Evolutionary conservation across 768 basidiomycete genomes (phyloP), one percentile per base, ranked within the genome.

Genomic region (Auricularia sp.): DNA sequence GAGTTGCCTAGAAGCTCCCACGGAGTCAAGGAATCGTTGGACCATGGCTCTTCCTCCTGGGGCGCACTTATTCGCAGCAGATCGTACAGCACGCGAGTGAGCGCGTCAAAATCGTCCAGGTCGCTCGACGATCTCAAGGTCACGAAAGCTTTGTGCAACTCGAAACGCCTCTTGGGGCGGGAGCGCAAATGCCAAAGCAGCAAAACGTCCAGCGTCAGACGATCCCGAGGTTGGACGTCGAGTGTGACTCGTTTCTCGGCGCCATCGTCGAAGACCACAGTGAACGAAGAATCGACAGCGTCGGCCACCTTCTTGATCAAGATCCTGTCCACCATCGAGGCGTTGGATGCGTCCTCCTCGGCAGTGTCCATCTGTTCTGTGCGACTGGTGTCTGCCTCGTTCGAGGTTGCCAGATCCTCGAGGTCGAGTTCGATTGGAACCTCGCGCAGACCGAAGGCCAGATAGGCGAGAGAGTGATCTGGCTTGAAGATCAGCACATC

Each of bases 401-500:
- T 18, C 36, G 36, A n/a, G 21, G 29, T 21, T 18, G 59, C 59
- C 62, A 56, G 44, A 5, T 14, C 39, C 16, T 61, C 62, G 34
- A 65, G 34, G 33, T 51, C 65, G 35, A 80, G 69, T 29, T 77
- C 39, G 13, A 42, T 42, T 14, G 39, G 39, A 14, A 42, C 39
- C 13, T 42, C 75, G n/a, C 73, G 73, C 10, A 78, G 68, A 1
- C 87, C 89, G 67, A 90, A 87, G 0, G 87, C 90, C 45, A 88
- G 74, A 3, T 94, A 70, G 0, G 77, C 73, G 10, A 92, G 73
- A 8, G 73, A 73, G 36, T 85, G 80, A 59, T 83, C 78, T 2
- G 85, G 80, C 61, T 81, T 84, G 61, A 92, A 74, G 16, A 88
- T 74, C 3, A 96, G 74, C 10, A 94, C 76, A 73, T 97, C 94